These are phyloP conservation scores for Tuber aestivum DNA, from an alignment of 495 filamentous ascomycete species.

Conservation along the genomic window DNA sequence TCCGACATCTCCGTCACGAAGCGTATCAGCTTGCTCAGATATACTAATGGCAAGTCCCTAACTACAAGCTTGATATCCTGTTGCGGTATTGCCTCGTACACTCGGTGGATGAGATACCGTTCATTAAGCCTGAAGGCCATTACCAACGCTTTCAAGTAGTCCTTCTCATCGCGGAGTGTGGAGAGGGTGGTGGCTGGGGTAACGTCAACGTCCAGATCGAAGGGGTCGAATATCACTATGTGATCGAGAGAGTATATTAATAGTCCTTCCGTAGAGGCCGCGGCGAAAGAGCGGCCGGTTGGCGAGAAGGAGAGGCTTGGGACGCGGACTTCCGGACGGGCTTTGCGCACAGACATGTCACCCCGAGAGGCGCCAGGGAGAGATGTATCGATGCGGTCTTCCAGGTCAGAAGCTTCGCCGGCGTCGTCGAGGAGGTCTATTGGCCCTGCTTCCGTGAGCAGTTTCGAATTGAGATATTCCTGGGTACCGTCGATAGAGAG, in stretches of 20 bases:
- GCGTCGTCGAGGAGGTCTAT: constrained; percentile 72
- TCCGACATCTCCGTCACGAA: constrained; percentile 85
- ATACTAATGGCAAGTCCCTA: constrained; percentile 72
- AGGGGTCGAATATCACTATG: constrained; percentile 79
- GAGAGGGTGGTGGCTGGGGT: constrained; percentile 75
- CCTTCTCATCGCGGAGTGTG: constrained; percentile 64
- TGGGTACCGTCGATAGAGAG: constrained; percentile 90
- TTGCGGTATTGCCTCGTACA: constrained; percentile 77
- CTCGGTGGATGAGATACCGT: constrained; percentile 63
- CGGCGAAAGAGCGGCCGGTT: constrained; percentile 83
- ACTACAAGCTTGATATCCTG: constrained; percentile 72
- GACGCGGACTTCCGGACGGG: constrained; percentile 78
- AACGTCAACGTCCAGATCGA: constrained; percentile 87
- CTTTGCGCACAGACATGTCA: constrained; percentile 69
- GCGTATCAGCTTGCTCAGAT: constrained; percentile 70
- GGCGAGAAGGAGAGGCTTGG: constrained; percentile 80
- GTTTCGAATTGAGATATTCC: constrained; percentile 86
- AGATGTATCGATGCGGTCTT: constrained; percentile 73
- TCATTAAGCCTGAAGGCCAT: constrained; percentile 97
- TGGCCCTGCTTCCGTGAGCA: constrained; percentile 86
- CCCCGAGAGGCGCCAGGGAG: constrained; percentile 85
- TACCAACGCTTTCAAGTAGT: constrained; percentile 84
- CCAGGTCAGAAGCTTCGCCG: constrained; percentile 81
- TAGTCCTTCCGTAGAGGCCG: constrained; percentile 87
- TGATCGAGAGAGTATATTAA: constrained; percentile 86